phyloP scores from a whole-genome alignment of 2,329 filamentous ascomycete species.

The Neoarthrinium moseri region DNA sequence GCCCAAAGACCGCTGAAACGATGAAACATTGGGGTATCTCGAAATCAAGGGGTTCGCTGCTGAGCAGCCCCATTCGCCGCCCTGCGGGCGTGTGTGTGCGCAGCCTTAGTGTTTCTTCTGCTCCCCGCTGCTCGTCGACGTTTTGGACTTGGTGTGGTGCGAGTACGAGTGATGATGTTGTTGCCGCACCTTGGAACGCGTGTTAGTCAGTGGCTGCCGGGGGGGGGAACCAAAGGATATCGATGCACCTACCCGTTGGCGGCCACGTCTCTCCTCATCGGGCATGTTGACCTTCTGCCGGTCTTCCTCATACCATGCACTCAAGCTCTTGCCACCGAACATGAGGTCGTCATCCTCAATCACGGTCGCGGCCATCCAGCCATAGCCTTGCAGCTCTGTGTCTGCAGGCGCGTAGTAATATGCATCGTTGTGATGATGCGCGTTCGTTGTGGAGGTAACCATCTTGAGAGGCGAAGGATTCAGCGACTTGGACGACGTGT shows the following conservation, averaged over 20 bases:
- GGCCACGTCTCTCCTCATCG: conserved; percentile 38
- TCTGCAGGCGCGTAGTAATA: conserved; percentile 27
- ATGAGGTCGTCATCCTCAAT: conserved; percentile 62
- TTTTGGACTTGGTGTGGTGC: conserved; percentile 19
- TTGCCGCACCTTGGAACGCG: conserved; percentile 17
- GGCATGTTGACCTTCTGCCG: conserved; percentile 42
- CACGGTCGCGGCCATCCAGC: conserved; percentile 53
- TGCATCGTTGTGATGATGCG: conserved; percentile 24
- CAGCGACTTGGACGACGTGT: conserved; percentile 18
- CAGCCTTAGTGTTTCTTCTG: conserved; percentile 22
- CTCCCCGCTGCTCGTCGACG: conserved; percentile 15
- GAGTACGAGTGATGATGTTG: conserved; percentile 21
- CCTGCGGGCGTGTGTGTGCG: conserved; percentile 3
- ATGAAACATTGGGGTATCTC: conserved; percentile 23
- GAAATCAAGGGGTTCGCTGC: conserved; percentile 12
- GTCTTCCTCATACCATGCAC: conserved; percentile 61
- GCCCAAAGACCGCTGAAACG: too few relatives aligned
- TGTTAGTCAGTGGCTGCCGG: conserved; percentile 10
- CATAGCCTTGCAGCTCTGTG: conserved; percentile 21
- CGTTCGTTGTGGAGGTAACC: conserved; percentile 26
- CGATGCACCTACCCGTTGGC: conserved; percentile 34
- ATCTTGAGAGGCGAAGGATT: conserved; percentile 31
- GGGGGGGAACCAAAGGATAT: too few relatives aligned
- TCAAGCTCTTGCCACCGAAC: conserved; percentile 59
- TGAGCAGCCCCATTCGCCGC: conserved; percentile 4